Evolutionary conservation across 345 rosid genomes (phyloP).

Genomic region (Gossypium anomalum): DNA sequence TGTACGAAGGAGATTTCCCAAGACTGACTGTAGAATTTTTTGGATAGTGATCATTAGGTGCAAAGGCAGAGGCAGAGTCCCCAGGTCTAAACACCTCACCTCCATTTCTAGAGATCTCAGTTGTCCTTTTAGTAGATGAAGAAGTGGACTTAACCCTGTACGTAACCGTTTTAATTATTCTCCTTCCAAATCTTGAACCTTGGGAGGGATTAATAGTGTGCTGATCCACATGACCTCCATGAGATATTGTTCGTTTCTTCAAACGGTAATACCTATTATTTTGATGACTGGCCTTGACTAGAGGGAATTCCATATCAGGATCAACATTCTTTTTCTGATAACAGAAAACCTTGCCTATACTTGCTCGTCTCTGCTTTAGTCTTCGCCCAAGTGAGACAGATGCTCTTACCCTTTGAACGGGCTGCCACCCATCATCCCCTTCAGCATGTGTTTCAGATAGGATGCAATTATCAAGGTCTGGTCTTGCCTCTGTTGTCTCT

Average conservation of each 20-base stretch:
- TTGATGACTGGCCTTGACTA: slow-evolving; percentile 47
- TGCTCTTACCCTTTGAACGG: slow-evolving; percentile 88
- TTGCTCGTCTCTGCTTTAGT: slow-evolving; percentile 78
- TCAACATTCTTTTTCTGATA: slow-evolving; percentile 70
- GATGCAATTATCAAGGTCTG: slow-evolving; percentile 27
- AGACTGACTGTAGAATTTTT: slow-evolving; percentile 50
- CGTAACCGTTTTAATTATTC: slow-evolving; percentile 68
- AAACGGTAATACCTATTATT: slow-evolving; percentile 58
- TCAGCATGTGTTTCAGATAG: slow-evolving; percentile 49
- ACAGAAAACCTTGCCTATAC: slow-evolving; percentile 61
- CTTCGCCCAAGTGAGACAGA: slow-evolving; percentile 66
- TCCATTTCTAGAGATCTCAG: slow-evolving; percentile 37
- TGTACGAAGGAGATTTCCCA: slow-evolving; percentile 95
- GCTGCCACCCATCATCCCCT: slow-evolving; percentile 96
- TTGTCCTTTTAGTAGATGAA: slow-evolving; percentile 38
- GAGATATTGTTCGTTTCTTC: slow-evolving; percentile 61
- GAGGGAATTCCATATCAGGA: slow-evolving; percentile 47
- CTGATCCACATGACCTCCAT: slow-evolving; percentile 62
- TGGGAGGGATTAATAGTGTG: slow-evolving; percentile 44
- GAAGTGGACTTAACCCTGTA: slow-evolving; percentile 77
- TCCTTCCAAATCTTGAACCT: slow-evolving; percentile 71
- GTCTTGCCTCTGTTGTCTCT: slow-evolving; percentile 37
- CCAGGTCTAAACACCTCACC: slow-evolving; percentile 29
- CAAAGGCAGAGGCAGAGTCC: slow-evolving; percentile 37
- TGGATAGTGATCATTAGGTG: slow-evolving; percentile 34